phyloP scores from a whole-genome alignment of 2,329 filamentous ascomycete species.

The Daldinia eschscholtzii region DNA sequence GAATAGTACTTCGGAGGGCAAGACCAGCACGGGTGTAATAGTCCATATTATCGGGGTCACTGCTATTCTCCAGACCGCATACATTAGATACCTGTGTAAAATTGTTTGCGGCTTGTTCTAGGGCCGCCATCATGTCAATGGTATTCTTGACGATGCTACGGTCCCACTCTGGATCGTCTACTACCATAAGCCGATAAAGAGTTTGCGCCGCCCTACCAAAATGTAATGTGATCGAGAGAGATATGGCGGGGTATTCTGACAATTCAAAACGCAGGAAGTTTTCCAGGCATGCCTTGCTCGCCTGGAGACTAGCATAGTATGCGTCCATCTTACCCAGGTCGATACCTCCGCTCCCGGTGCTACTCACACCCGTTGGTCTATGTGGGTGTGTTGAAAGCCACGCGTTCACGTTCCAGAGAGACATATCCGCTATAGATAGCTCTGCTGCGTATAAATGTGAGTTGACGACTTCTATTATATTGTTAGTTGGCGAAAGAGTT shows the following conservation, averaged over 20 bases:
- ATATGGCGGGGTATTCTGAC: conserved; percentile 41
- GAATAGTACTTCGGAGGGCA: conserved; percentile 42
- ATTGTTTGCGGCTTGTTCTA: conserved; percentile 40
- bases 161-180: conserved; percentile 50
- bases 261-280: conserved; percentile 46
- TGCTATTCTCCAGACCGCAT: conserved; percentile 41
- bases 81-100: conserved; percentile 40
- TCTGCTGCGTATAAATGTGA: conserved; percentile 55
- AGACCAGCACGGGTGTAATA: conserved; percentile 45
- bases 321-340: conserved; percentile 44
- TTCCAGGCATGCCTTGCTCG: conserved; percentile 45
- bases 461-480: conserved; percentile 52
- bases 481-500: conserved; percentile 1
- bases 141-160: conserved; percentile 34
- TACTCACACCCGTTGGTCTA: neutral
- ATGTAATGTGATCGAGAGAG: conserved; percentile 46
- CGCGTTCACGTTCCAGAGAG: conserved; percentile 42
- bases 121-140: conserved; percentile 43
- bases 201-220: conserved; percentile 48
- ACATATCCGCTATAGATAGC: conserved; percentile 56
- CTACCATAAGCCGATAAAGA: conserved; percentile 48
- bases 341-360: conserved; percentile 7
- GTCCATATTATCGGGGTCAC: conserved; percentile 26
- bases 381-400: conserved; percentile 31
- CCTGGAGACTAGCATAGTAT: conserved; percentile 44